A percentile compares a stretch with the other conserved stretches of the same genome.
Conservation (phyloP, 2,329 filamentous ascomycete species). For the Mycosphaerella arachidis region DNA sequence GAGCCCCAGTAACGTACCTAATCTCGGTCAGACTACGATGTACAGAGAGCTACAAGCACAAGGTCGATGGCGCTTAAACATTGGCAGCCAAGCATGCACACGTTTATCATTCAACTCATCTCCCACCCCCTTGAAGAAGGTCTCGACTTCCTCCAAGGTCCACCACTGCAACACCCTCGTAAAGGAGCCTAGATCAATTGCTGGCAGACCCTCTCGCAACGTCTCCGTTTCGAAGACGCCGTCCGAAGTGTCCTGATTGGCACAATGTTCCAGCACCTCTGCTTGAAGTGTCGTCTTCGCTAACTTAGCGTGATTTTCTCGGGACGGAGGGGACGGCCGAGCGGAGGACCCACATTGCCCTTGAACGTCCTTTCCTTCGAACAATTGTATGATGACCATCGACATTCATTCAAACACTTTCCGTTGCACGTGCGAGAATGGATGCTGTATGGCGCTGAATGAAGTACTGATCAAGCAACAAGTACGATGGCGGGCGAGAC, state of each 20-base stretch:
- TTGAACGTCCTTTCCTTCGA: background rate
- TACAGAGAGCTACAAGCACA: background rate
- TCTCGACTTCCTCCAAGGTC: background rate
- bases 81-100: background rate
- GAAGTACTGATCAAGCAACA: background rate
- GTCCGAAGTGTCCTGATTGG: background rate
- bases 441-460: background rate
- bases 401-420: background rate
- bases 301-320: background rate
- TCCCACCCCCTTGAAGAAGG: slow-evolving; percentile 1
- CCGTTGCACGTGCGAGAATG: background rate
- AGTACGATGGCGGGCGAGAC: slow-evolving; percentile 4
- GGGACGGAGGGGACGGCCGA: background rate
- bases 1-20: background rate
- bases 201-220: slow-evolving; percentile 2
- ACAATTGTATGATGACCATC: background rate
- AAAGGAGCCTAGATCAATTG: slow-evolving; percentile 3
- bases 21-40: background rate
- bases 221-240: slow-evolving; percentile 5
- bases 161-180: slow-evolving; percentile 3
- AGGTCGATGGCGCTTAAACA: background rate
- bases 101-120: background rate
- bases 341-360: background rate
- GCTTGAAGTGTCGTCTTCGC: background rate
- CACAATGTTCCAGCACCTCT: background rate